phyloP scores from a whole-genome alignment of 2,329 filamentous ascomycete species.

The Scytalidium lignicola region DNA sequence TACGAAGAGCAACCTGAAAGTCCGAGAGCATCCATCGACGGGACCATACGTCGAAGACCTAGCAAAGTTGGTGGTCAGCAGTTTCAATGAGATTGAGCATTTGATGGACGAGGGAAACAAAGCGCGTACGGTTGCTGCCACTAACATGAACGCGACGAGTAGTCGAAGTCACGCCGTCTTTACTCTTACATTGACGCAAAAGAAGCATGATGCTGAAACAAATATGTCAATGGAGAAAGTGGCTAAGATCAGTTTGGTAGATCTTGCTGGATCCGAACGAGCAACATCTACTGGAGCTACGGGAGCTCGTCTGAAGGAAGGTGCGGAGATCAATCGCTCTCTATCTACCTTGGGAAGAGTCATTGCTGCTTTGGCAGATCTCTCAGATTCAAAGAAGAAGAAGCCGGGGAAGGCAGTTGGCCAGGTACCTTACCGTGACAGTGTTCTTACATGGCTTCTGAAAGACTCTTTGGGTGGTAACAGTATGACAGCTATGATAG shows the following conservation, averaged over 20 bases:
- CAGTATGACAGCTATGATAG: constrained; percentile 99
- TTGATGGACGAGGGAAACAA: constrained; percentile 99
- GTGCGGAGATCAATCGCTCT: constrained; percentile 96
- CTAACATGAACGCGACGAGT: constrained; percentile 99
- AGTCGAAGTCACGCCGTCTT: constrained; percentile 98
- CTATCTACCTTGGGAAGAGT: constrained; percentile 95
- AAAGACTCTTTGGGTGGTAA: constrained; percentile 98
- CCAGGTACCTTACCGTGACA: constrained; percentile 94
- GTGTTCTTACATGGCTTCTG: constrained; percentile 89
- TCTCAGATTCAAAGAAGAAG: constrained; percentile 79
- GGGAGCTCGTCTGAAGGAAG: constrained; percentile 90
- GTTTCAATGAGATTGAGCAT: constrained; percentile 92
- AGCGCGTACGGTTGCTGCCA: constrained; percentile 92
- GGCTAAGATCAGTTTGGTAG: constrained; percentile 94
- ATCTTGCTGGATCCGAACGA: constrained; percentile 95
- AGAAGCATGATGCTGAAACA: constrained; percentile 83
- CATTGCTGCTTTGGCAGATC: constrained; percentile 89
- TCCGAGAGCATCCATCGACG: constrained; percentile 94
- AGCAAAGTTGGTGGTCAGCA: constrained; percentile 88
- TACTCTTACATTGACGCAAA: constrained; percentile 91
- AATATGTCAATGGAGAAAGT: constrained; percentile 98
- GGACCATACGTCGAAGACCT: constrained; percentile 98
- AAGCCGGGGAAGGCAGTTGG: constrained; percentile 62
- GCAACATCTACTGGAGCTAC: constrained; percentile 96
- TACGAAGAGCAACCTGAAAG: constrained; percentile 94